These are phyloP conservation scores for Paramecium tetraurelia DNA, from an alignment of 73 alveolate genomes.

Conservation along the genomic window DNA sequence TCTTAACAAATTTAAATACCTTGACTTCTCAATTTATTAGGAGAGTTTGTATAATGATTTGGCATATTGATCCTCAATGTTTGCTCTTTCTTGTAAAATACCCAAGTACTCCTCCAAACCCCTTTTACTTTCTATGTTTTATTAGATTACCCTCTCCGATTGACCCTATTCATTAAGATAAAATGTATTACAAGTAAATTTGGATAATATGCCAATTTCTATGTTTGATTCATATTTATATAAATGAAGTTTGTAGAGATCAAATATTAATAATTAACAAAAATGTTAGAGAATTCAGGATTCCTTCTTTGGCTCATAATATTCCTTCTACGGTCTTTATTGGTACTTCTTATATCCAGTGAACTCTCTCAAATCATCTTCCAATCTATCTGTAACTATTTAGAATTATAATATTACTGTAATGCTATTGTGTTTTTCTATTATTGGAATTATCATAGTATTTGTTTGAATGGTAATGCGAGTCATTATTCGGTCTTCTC, in stretches of 20 bases:
- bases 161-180: background rate
- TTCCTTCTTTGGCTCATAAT: background rate
- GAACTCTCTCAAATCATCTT: slow-evolving; percentile 12
- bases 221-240: background rate
- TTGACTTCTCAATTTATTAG: background rate
- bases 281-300: slow-evolving; percentile 26
- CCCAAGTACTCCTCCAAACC: background rate
- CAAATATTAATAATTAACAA: background rate
- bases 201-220: slow-evolving; percentile 43
- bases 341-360: slow-evolving; percentile 9
- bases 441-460: background rate
- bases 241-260: background rate
- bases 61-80: slow-evolving; percentile 10
- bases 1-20: background rate
- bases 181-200: background rate
- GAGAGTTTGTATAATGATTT: background rate
- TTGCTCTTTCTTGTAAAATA: background rate
- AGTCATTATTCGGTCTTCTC: background rate
- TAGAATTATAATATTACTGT: background rate
- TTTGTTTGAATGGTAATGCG: background rate
- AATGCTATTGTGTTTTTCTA: background rate
- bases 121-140: background rate
- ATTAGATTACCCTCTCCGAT: background rate
- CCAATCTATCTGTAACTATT: background rate
- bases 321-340: background rate